A percentile compares a stretch with the other conserved stretches of the same genome.
These are phyloP conservation scores for Raffaelea ambrosiae DNA, from an alignment of 2,329 filamentous ascomycete genomes.

Conservation along the genomic window DNA sequence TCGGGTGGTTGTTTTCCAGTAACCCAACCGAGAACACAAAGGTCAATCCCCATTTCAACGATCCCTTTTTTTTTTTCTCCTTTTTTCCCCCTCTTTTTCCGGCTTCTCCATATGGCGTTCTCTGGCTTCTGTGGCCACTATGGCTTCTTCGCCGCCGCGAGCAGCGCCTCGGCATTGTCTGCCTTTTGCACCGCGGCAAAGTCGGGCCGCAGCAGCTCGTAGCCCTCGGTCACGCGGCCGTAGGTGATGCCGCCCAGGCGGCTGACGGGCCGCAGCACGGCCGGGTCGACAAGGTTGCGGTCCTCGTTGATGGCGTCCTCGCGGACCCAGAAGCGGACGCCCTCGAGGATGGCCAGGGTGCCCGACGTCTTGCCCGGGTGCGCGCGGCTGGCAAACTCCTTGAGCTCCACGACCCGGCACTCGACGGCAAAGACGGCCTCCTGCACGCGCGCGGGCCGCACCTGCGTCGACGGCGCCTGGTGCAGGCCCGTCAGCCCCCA, in stretches of 20 bases:
- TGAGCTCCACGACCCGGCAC: conserved; percentile 64
- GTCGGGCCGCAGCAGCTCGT: conserved; percentile 61
- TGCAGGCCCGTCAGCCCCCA: conserved; percentile 71
- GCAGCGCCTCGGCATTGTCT: conserved; percentile 19
- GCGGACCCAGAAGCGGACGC: conserved; percentile 77
- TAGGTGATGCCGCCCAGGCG: conserved; percentile 85
- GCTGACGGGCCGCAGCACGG: conserved; percentile 62
- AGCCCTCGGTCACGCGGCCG: conserved; percentile 56
- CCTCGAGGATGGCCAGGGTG: conserved; percentile 71
- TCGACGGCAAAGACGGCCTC: conserved; percentile 82
- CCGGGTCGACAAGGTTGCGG: conserved; percentile 63
- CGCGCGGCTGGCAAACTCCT: conserved; percentile 67
- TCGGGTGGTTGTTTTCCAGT: no score
- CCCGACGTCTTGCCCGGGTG: conserved; percentile 67
- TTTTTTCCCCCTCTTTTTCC: no score
- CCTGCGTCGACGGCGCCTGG: conserved; percentile 53
- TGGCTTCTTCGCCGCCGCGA: conserved; percentile 7
- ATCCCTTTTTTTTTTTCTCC: no score
- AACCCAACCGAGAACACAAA: no score
- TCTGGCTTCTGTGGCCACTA: no score
- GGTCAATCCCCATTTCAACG: no score
- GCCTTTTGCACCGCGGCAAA: conserved; percentile 36
- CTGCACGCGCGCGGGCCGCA: conserved; percentile 57
- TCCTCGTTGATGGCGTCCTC: conserved; percentile 83
- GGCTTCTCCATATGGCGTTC: no score